Percentiles rank a stretch among this genome's conserved stretches.
Evolutionary conservation across 2,329 filamentous ascomycete genomes (phyloP).

Genomic region (Colletotrichum incanum): DNA sequence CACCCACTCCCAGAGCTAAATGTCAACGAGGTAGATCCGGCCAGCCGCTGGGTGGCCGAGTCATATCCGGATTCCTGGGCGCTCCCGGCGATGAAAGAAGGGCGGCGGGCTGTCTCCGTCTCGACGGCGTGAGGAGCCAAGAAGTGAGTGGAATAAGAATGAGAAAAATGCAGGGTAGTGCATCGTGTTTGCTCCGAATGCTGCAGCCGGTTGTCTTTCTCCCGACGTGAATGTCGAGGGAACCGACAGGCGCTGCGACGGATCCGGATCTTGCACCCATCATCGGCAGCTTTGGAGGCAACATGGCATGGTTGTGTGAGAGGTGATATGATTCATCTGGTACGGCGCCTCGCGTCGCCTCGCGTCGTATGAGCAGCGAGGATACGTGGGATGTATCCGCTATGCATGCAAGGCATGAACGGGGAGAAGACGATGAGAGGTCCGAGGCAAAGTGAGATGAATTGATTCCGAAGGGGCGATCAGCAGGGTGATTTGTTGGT

Average conservation of each 20-base stretch:
- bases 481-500: slow-evolving; percentile 33
- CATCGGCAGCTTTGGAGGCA: slow-evolving; percentile 7
- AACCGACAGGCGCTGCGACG: slow-evolving; percentile 14
- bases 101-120: slow-evolving; percentile 7
- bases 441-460: slow-evolving; percentile 13
- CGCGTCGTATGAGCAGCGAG: neutral
- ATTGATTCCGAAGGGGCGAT: slow-evolving; percentile 32
- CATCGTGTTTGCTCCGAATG: slow-evolving; percentile 2
- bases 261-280: slow-evolving; percentile 7
- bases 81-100: slow-evolving; percentile 2
- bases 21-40: slow-evolving; percentile 24
- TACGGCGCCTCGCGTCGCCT: neutral
- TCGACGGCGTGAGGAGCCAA: neutral
- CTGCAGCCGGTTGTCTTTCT: slow-evolving; percentile 1
- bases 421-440: slow-evolving; percentile 6
- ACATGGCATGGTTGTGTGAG: slow-evolving; percentile 3
- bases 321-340: slow-evolving; percentile 1
- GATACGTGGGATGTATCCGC: neutral
- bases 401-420: slow-evolving; percentile 19
- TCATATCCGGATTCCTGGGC: slow-evolving; percentile 17
- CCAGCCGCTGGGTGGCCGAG: slow-evolving; percentile 26
- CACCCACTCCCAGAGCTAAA: slow-evolving; percentile 17
- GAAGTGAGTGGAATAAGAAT: neutral
- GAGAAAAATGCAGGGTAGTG: slow-evolving; percentile 3
- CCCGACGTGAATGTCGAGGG: neutral